Conservation (phyloP, 2,329 filamentous ascomycete genomes). For the Ascomycota sp. region DNA sequence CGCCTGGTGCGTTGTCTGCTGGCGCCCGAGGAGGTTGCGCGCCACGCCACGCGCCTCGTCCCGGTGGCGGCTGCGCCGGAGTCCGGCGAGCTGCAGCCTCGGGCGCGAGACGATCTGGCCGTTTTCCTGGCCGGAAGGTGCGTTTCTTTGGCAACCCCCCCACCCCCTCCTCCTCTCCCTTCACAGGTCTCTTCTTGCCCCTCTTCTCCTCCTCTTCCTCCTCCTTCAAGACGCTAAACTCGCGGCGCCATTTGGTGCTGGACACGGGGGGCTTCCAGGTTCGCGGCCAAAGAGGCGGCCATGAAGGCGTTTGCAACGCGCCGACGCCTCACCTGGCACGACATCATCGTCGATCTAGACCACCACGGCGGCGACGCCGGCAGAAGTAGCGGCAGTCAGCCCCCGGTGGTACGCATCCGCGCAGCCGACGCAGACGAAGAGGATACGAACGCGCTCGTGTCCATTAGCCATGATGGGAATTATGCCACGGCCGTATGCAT, state of each 20-base stretch:
- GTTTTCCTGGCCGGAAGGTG: slow-evolving; percentile 17
- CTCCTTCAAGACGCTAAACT: too few species aligned
- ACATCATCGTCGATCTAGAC: slow-evolving; percentile 27
- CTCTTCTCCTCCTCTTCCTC: background rate
- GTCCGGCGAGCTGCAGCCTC: slow-evolving; percentile 6
- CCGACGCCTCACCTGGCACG: slow-evolving; percentile 38
- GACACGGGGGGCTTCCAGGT: too few species aligned
- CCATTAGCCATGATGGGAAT: slow-evolving; percentile 73
- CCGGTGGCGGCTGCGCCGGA: slow-evolving; percentile 1
- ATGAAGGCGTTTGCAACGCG: slow-evolving; percentile 45
- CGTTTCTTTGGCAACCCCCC: too few species aligned
- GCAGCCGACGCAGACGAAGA: slow-evolving; percentile 8
- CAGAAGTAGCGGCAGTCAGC: slow-evolving; percentile 15
- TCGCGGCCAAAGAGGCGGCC: slow-evolving; percentile 55
- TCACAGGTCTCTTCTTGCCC: background rate
- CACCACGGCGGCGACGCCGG: slow-evolving; percentile 4
- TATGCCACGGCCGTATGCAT: slow-evolving; percentile 57
- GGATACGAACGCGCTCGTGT: slow-evolving; percentile 43
- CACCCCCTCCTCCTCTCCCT: too few species aligned
- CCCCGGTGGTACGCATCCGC: slow-evolving; percentile 23
- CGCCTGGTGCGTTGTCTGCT: slow-evolving; percentile 31
- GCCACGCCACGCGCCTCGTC: too few species aligned
- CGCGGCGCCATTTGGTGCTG: too few species aligned
- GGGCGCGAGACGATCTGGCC: slow-evolving; percentile 5
- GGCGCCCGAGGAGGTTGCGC: slow-evolving; percentile 16